These are phyloP conservation scores for Herpotrichia juniperi DNA, from an alignment of 2,329 filamentous ascomycete species.

Conservation along the genomic window DNA sequence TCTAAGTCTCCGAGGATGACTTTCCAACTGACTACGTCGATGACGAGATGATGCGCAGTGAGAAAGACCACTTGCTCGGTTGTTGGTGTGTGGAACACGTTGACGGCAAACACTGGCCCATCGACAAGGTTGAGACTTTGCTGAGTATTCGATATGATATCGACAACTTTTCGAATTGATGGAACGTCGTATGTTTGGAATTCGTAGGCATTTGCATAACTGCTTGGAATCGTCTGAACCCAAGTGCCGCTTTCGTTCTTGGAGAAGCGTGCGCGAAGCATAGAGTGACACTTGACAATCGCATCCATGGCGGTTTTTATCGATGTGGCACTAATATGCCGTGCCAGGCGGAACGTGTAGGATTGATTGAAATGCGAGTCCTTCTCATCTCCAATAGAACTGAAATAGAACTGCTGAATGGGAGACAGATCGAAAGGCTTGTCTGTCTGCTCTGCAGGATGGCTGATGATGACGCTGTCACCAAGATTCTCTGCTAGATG, in stretches of 20 bases:
- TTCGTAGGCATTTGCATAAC: slow-evolving; percentile 20
- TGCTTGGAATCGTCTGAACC: slow-evolving; percentile 26
- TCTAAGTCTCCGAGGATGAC: slow-evolving; percentile 40
- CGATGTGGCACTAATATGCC: slow-evolving; percentile 24
- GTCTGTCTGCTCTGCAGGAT: slow-evolving; percentile 27
- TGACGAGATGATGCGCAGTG: slow-evolving; percentile 38
- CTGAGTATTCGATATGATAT: slow-evolving; percentile 28
- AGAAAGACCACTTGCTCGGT: slow-evolving; percentile 35
- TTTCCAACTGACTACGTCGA: slow-evolving; percentile 43
- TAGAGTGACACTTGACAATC: slow-evolving; percentile 37
- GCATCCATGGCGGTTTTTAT: slow-evolving; percentile 27
- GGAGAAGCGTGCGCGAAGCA: slow-evolving; percentile 40
- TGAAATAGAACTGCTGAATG: slow-evolving; percentile 53
- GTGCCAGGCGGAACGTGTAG: slow-evolving; percentile 47
- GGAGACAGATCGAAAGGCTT: slow-evolving; percentile 51
- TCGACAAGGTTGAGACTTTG: slow-evolving; percentile 32
- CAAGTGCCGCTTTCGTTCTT: slow-evolving; percentile 20
- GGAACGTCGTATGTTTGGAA: slow-evolving; percentile 24
- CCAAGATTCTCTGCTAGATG: slow-evolving; percentile 32
- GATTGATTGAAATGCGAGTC: slow-evolving; percentile 54
- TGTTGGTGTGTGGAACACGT: slow-evolving; percentile 22
- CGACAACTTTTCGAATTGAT: slow-evolving; percentile 9
- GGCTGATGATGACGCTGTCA: slow-evolving; percentile 5
- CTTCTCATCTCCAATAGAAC: slow-evolving; percentile 33
- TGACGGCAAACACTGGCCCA: slow-evolving; percentile 37